Evolutionary conservation across 495 filamentous ascomycete genomes (phyloP).

Genomic region (Pseudevernia furfuracea): DNA sequence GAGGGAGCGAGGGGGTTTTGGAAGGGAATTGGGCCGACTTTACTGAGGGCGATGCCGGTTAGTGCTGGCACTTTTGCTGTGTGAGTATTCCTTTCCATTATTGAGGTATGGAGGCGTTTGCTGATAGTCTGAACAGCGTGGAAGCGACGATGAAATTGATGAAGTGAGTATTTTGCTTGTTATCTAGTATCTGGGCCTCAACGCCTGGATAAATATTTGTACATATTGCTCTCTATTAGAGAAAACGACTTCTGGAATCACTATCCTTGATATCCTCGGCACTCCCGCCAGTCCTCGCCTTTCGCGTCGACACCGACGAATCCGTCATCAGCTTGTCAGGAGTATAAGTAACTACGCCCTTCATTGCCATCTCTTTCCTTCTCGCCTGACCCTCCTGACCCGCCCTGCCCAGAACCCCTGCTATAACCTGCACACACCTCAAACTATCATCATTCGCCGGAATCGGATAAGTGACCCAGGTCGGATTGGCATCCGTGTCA

Average conservation of each 20-base stretch:
- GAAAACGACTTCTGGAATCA: not conserved
- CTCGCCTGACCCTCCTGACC: slow-evolving; percentile 66
- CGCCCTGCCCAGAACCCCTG: slow-evolving; percentile 75
- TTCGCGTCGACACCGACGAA: not conserved
- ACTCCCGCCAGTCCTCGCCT: slow-evolving; percentile 9
- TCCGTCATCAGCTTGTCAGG: slow-evolving; percentile 23
- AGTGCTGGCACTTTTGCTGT: slow-evolving; percentile 94
- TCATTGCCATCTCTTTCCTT: slow-evolving; percentile 52
- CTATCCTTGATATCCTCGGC: slow-evolving; percentile 4
- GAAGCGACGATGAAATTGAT: slow-evolving; percentile 26
- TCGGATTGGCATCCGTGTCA: slow-evolving; percentile 88
- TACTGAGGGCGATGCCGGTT: slow-evolving; percentile 94
- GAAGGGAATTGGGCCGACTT: slow-evolving; percentile 90
- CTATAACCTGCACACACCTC: slow-evolving; percentile 71
- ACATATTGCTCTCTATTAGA: slow-evolving; percentile 5
- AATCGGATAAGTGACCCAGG: slow-evolving; percentile 93
- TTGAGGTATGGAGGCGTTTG: not conserved
- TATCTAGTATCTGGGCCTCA: too few species aligned
- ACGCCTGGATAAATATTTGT: not conserved
- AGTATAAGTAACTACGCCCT: slow-evolving; percentile 51
- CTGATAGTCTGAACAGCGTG: slow-evolving; percentile 11
- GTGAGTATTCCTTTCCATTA: slow-evolving; percentile 17
- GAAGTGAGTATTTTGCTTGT: not conserved
- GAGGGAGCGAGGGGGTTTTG: slow-evolving; percentile 86
- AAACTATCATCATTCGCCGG: slow-evolving; percentile 96